These are phyloP conservation scores for Pascua guehoae DNA, from an alignment of 1,284 basidiomycete genomes.

Conservation along the genomic window DNA sequence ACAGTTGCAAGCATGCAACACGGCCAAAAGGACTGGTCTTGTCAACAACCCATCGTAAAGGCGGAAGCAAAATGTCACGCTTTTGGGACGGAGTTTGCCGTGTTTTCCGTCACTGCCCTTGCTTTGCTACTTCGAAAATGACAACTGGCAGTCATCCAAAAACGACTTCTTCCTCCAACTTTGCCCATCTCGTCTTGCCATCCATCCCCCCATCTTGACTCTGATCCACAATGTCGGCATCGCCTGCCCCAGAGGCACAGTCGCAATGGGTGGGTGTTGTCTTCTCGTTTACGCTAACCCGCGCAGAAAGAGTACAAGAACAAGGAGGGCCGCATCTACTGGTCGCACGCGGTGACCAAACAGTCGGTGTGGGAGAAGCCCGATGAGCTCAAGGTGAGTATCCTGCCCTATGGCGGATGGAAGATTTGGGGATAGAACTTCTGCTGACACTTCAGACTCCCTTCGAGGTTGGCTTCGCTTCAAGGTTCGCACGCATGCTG, in stretches of 20 bases:
- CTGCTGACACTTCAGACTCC: slow-evolving; percentile 63
- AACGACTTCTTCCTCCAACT: too few relatives aligned
- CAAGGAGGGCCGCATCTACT: slow-evolving; percentile 46
- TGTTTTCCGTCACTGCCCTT: too few relatives aligned
- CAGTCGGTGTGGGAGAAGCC: slow-evolving; percentile 52
- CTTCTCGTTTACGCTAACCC: background rate
- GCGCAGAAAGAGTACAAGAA: slow-evolving; percentile 45
- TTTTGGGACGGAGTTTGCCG: too few relatives aligned
- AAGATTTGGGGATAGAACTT: background rate
- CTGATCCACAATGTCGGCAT: slow-evolving; percentile 15
- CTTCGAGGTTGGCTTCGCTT: slow-evolving; percentile 63
- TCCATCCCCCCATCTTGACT: too few relatives aligned
- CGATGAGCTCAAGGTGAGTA: slow-evolving; percentile 44
- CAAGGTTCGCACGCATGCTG: background rate
- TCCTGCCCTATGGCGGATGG: background rate
- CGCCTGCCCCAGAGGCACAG: slow-evolving; percentile 16
- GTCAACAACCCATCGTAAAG: too few relatives aligned
- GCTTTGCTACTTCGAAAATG: too few relatives aligned
- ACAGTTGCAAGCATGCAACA: too few relatives aligned
- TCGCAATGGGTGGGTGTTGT: slow-evolving; percentile 24
- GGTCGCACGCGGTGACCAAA: slow-evolving; percentile 49
- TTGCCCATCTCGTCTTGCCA: too few relatives aligned
- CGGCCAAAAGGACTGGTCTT: too few relatives aligned
- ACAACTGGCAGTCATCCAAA: too few relatives aligned
- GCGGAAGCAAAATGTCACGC: too few relatives aligned